phyloP scores from a whole-genome alignment of 139 green algal species.

The Chlamydomonas incerta region DNA sequence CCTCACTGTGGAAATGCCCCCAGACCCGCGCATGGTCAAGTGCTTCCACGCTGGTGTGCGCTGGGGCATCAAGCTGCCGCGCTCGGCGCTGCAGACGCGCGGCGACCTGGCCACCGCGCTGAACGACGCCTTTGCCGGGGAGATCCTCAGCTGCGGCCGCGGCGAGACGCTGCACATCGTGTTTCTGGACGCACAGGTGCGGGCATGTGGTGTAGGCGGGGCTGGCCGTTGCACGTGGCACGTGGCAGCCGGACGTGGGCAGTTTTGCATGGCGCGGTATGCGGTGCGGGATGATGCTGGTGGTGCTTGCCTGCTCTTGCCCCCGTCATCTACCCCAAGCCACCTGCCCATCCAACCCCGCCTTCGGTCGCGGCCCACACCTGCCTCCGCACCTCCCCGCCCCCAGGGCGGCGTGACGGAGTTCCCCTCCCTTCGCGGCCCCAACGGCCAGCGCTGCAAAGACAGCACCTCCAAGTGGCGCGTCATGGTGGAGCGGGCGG shows the following conservation, averaged over 20 bases:
- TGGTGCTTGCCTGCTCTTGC: too few species aligned
- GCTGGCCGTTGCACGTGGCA: too few species aligned
- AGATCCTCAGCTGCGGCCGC: constrained; percentile 65
- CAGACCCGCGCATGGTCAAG: constrained; percentile 64
- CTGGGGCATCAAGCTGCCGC: constrained; percentile 65
- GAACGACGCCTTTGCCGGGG: constrained; percentile 63
- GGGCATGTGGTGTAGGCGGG: neutral
- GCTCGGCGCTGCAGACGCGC: constrained; percentile 50
- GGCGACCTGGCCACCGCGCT: constrained; percentile 67
- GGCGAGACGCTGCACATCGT: constrained; percentile 62
- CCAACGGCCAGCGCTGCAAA: constrained; percentile 8
- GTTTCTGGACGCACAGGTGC: constrained; percentile 57
- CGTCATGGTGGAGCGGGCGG: constrained; percentile 46
- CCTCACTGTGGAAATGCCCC: too few species aligned
- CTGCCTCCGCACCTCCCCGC: too few species aligned
- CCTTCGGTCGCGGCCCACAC: too few species aligned
- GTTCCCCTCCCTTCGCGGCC: constrained; percentile 47
- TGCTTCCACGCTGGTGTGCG: constrained; percentile 76
- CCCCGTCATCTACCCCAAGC: too few species aligned
- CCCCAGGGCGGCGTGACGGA: constrained; percentile 36
- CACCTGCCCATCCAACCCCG: too few species aligned
- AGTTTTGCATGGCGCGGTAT: too few species aligned
- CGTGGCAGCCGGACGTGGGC: too few species aligned
- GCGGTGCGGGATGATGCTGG: too few species aligned
- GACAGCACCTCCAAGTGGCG: constrained; percentile 56